phyloP scores from a whole-genome alignment of 2,329 filamentous ascomycete species.

The Amauroascus niger region DNA sequence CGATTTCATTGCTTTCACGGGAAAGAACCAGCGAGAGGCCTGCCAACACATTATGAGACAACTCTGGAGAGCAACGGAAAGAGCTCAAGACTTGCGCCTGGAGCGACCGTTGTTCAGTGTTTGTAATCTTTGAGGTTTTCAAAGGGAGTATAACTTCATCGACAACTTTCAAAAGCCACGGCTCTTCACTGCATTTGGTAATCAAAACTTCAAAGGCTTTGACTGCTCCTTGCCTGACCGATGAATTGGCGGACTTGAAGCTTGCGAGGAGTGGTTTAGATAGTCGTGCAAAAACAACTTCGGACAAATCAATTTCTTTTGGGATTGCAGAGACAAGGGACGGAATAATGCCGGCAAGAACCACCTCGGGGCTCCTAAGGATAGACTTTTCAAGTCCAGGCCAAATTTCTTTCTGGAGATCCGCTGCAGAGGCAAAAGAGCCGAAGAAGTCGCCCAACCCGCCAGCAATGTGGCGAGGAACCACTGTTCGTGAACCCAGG shows the following conservation, averaged over 20 bases:
- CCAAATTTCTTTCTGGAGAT: conserved; percentile 64
- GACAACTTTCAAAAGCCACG: conserved; percentile 55
- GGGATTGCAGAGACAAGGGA: conserved; percentile 64
- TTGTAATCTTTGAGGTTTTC: conserved; percentile 72
- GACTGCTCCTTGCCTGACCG: conserved; percentile 65
- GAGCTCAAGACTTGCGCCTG: conserved; percentile 70
- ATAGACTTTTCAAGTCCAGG: conserved; percentile 82
- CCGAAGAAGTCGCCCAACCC: conserved; percentile 75
- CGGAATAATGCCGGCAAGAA: conserved; percentile 68
- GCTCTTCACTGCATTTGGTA: conserved; percentile 49
- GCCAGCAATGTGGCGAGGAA: conserved; percentile 62
- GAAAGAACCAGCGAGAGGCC: conserved; percentile 58
- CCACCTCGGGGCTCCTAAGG: conserved; percentile 78
- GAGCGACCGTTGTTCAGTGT: conserved; percentile 71
- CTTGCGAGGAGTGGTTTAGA: conserved; percentile 83
- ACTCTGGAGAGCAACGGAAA: conserved; percentile 50
- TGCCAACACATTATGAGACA: conserved; percentile 57
- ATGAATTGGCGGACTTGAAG: conserved; percentile 76
- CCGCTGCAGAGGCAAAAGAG: conserved; percentile 61
- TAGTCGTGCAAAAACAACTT: conserved; percentile 59
- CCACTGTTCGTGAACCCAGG: conserved; percentile 61
- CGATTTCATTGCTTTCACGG: conserved; percentile 84
- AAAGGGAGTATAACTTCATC: conserved; percentile 71
- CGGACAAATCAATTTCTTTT: conserved; percentile 63
- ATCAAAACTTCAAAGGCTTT: conserved; percentile 65